Conservation (phyloP, 2,329 filamentous ascomycete genomes). For the Trichoderma pleuroti region DNA sequence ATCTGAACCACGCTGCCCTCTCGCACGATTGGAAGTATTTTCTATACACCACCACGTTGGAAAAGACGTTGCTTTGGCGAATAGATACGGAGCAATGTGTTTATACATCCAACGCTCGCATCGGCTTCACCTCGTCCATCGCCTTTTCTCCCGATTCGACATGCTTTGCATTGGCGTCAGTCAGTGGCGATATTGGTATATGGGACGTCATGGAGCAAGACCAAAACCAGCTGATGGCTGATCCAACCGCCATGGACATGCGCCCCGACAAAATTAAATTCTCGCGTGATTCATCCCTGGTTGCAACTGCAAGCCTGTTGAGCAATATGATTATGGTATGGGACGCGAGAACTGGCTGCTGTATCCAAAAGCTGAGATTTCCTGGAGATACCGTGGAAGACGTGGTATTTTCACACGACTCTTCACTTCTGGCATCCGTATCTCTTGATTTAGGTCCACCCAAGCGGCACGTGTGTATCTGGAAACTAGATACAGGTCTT, state of each 20-base stretch:
- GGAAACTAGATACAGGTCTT: neutral
- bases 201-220: neutral
- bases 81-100: neutral
- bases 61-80: neutral
- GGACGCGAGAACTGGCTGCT: neutral
- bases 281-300: neutral
- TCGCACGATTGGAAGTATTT: neutral
- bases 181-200: neutral
- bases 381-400: fast-evolving
- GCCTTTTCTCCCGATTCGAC: neutral
- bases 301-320: neutral
- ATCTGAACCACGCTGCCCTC: neutral
- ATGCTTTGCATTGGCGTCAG: neutral
- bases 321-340: neutral
- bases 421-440: neutral
- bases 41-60: neutral
- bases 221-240: neutral
- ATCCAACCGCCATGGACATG: neutral
- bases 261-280: neutral
- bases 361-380: neutral
- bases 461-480: neutral
- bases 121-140: neutral
- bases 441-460: neutral
- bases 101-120: neutral
- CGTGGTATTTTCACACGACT: neutral